Conservation (phyloP, 441 rosid species). For the Erodium texanum region DNA sequence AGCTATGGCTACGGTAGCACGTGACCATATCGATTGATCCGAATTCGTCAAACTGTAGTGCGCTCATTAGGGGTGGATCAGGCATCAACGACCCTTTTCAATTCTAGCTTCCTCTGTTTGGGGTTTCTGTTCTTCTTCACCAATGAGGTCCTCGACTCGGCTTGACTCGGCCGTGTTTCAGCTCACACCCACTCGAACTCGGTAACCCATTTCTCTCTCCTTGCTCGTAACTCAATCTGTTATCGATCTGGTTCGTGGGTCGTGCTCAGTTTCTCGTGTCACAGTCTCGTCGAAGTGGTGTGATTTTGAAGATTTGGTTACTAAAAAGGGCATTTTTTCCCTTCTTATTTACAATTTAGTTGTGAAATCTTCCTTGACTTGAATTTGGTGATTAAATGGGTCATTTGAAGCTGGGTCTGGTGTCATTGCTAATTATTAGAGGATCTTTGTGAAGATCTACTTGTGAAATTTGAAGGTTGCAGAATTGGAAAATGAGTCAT, state of each 20-base stretch:
- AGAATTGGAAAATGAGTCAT: conserved; percentile 11
- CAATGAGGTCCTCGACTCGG: conserved; percentile 75
- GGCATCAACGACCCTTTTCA: neutral
- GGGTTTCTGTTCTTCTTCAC: neutral
- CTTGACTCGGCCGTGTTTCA: conserved; percentile 84
- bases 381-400: neutral
- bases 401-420: neutral
- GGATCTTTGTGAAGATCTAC: conserved; percentile 3
- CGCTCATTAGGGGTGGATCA: neutral
- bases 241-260: conserved; percentile 1
- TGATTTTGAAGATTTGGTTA: neutral
- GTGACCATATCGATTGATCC: neutral
- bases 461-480: conserved; percentile 6
- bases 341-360: neutral
- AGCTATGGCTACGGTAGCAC: neutral
- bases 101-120: no score
- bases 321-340: neutral
- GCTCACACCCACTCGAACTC: conserved; percentile 97
- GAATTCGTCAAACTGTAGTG: neutral
- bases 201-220: conserved; percentile 30
- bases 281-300: neutral
- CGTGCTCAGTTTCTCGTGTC: neutral
- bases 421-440: neutral
- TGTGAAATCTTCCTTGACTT: neutral
- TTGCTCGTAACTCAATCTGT: no score